These are phyloP conservation scores for Paecilomyces niveus DNA, from an alignment of 2,329 filamentous ascomycete genomes.

Conservation along the genomic window DNA sequence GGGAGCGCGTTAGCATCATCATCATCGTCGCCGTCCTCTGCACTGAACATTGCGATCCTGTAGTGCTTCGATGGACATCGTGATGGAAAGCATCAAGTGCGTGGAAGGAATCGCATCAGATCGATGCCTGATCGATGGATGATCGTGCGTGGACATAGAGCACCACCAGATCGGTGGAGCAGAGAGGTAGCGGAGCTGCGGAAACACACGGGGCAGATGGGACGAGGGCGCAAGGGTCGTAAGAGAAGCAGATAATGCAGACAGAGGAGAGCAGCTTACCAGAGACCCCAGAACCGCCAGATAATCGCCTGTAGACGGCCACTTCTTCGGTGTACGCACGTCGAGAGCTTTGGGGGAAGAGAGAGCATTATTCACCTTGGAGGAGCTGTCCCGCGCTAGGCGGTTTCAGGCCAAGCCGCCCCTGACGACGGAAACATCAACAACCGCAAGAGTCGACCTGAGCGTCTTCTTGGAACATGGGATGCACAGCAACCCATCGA, in stretches of 20 bases:
- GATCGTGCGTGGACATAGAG: constrained; percentile 33
- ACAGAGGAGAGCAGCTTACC: background rate
- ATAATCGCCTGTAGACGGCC: background rate
- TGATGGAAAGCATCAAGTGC: constrained; percentile 23
- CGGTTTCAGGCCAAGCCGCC: background rate
- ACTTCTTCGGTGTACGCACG: background rate
- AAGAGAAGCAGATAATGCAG: background rate
- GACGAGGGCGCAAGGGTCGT: background rate
- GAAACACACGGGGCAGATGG: background rate
- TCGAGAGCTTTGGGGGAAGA: background rate
- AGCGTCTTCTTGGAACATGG: background rate
- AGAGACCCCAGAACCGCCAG: constrained; percentile 1
- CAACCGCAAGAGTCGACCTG: background rate
- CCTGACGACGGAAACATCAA: constrained; percentile 1
- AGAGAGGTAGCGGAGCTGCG: background rate
- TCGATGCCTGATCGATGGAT: constrained; percentile 9
- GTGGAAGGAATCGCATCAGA: constrained; percentile 30
- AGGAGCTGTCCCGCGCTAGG: background rate
- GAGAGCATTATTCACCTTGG: background rate
- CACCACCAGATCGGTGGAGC: constrained; percentile 2
- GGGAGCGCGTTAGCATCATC: constrained; percentile 14
- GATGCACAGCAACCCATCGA: background rate
- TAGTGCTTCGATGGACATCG: constrained; percentile 3
- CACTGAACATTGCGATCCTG: background rate
- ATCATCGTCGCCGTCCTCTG: constrained; percentile 1